Evolutionary conservation across 2,329 filamentous ascomycete species (phyloP).

Genomic region (Talaromyces sp.): DNA sequence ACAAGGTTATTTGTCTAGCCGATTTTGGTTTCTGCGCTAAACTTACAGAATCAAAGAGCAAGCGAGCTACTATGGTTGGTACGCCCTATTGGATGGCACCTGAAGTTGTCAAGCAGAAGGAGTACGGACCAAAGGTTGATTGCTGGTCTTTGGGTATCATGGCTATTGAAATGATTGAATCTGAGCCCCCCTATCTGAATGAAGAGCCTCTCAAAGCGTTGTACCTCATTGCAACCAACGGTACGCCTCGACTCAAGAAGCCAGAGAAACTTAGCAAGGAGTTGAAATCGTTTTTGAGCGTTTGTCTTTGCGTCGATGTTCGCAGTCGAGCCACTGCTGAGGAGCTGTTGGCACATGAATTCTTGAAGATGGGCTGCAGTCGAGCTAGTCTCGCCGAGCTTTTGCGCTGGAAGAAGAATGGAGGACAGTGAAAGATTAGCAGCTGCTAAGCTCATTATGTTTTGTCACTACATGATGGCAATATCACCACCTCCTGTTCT

Average conservation of each 20-base stretch:
- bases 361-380: slow-evolving; percentile 86
- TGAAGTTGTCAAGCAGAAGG: slow-evolving; percentile 98
- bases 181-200: slow-evolving; percentile 94
- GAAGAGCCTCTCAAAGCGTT: slow-evolving; percentile 96
- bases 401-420: slow-evolving; percentile 62
- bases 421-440: slow-evolving; percentile 30
- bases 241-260: slow-evolving; percentile 94
- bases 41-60: slow-evolving; percentile 91
- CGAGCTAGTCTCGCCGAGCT: slow-evolving; percentile 79
- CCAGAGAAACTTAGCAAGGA: slow-evolving; percentile 97
- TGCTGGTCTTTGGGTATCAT: slow-evolving; percentile 99
- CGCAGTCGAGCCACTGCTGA: slow-evolving; percentile 87
- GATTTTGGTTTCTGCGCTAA: slow-evolving; percentile 99
- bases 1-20: slow-evolving; percentile 50
- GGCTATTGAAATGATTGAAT: slow-evolving; percentile 99
- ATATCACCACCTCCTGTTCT: neutral
- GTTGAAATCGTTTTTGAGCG: slow-evolving; percentile 92
- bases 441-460: neutral
- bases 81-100: slow-evolving; percentile 99
- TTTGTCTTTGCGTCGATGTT: slow-evolving; percentile 95
- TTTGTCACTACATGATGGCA: neutral
- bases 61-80: slow-evolving; percentile 98
- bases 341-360: slow-evolving; percentile 87
- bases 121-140: slow-evolving; percentile 96
- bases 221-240: slow-evolving; percentile 96